phyloP scores from a whole-genome alignment of 208 protist genomes.

The Trypanosoma brucei region DNA sequence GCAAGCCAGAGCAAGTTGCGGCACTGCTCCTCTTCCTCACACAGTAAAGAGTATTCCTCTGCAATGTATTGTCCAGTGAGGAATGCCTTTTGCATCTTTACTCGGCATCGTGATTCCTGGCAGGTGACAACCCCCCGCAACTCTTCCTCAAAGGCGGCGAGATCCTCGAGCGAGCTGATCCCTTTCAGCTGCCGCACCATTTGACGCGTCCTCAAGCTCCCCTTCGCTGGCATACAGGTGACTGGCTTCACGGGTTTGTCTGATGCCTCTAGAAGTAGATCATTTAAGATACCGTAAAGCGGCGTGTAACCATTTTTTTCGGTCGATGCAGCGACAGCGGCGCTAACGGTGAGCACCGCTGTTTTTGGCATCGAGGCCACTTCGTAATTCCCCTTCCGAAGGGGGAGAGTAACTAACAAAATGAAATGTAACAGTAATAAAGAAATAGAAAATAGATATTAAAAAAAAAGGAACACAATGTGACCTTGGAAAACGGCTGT shows the following conservation, averaged over 20 bases:
- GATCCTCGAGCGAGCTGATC: conserved; percentile 22
- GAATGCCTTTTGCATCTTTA: conserved; percentile 36
- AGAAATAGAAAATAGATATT: too few species aligned
- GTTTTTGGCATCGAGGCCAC: neutral
- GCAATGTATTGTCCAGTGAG: conserved; percentile 39
- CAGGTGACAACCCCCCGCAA: conserved; percentile 39
- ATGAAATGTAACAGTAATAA: too few species aligned
- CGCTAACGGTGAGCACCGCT: neutral
- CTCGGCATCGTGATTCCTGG: conserved; percentile 48
- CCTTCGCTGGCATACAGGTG: neutral
- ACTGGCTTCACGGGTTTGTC: conserved; percentile 7
- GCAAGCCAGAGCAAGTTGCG: conserved; percentile 12
- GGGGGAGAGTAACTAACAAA: neutral
- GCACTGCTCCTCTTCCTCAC: conserved; percentile 23
- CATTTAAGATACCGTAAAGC: conserved; percentile 23
- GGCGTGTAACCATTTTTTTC: conserved; percentile 7
- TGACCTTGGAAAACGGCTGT: too few species aligned
- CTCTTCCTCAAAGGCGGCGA: conserved; percentile 40
- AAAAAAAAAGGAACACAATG: too few species aligned
- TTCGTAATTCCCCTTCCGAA: neutral
- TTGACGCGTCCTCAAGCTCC: conserved; percentile 50
- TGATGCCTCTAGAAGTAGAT: conserved; percentile 9
- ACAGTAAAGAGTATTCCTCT: conserved; percentile 33
- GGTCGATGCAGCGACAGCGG: conserved; percentile 21
- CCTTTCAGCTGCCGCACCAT: conserved; percentile 53